Conservation (phyloP, 177 flowering plant genomes). For the Vitis hybrid region DNA sequence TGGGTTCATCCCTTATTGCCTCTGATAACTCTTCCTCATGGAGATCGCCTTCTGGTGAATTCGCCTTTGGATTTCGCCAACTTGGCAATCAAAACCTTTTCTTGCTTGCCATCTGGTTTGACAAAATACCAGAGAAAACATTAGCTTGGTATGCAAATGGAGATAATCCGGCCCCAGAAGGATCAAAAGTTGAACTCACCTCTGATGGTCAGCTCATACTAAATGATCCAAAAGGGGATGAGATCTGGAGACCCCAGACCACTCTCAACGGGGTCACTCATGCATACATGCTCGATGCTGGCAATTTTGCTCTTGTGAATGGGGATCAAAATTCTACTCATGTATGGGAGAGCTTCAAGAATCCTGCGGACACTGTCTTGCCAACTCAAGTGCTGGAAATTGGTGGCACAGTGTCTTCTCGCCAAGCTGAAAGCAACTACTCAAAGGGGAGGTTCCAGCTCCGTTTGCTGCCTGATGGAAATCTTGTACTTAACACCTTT, state of each 20-base stretch:
- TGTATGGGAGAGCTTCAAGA: constrained; percentile 20
- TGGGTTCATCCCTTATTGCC: no score
- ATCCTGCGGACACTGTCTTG: constrained; percentile 4
- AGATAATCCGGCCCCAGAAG: constrained; percentile 6
- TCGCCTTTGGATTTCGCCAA: constrained; percentile 1
- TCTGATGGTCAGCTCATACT: constrained; percentile 12
- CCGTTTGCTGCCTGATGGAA: constrained; percentile 3
- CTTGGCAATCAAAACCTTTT: background rate
- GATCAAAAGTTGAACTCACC: constrained; percentile 17
- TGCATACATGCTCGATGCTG: constrained; percentile 19
- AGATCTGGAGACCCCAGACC: constrained; percentile 8
- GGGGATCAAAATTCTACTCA: background rate
- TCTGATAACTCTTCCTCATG: background rate
- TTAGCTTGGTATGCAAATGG: constrained; percentile 27
- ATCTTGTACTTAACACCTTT: background rate
- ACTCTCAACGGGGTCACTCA: background rate
- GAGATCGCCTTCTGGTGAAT: background rate
- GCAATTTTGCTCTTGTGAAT: constrained; percentile 11
- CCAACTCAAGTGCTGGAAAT: no score
- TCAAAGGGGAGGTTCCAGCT: no score
- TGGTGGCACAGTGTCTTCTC: no score
- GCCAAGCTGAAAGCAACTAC: no score
- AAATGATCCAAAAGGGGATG: background rate
- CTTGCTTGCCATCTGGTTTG: constrained; percentile 13
- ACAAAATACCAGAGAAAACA: constrained; percentile 15